phyloP scores from a whole-genome alignment of 345 rosid genomes.

The Populus tremula region DNA sequence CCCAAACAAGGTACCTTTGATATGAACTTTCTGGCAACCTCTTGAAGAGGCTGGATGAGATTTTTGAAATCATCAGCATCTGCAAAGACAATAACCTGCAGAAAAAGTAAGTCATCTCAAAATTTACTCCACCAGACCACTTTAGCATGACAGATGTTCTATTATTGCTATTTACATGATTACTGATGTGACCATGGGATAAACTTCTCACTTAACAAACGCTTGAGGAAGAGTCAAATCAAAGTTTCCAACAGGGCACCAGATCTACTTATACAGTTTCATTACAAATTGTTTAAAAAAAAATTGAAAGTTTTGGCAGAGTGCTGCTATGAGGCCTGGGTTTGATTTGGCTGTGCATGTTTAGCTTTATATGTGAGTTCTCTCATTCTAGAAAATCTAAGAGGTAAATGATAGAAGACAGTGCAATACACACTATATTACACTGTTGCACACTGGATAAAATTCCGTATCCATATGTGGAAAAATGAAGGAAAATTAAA shows the following conservation, averaged over 20 bases:
- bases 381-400: background rate
- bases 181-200: background rate
- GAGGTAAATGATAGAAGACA: background rate
- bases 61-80: conserved; percentile 53
- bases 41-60: conserved; percentile 56
- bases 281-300: background rate
- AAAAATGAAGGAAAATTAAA: background rate
- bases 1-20: conserved; percentile 42
- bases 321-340: background rate
- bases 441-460: background rate
- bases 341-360: background rate
- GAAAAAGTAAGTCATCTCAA: conserved; percentile 5
- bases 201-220: background rate
- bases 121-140: background rate
- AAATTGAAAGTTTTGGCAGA: background rate
- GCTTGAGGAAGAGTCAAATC: background rate
- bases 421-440: background rate
- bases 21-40: conserved; percentile 69
- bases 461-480: background rate
- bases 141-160: background rate
- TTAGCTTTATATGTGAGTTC: background rate
- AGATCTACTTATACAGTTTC: background rate
- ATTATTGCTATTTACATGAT: background rate
- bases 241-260: background rate
- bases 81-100: conserved; percentile 70